Base-by-base conservation (phyloP, 1,139 yeast species). In the Hyphopichia khmerensis region DNA sequence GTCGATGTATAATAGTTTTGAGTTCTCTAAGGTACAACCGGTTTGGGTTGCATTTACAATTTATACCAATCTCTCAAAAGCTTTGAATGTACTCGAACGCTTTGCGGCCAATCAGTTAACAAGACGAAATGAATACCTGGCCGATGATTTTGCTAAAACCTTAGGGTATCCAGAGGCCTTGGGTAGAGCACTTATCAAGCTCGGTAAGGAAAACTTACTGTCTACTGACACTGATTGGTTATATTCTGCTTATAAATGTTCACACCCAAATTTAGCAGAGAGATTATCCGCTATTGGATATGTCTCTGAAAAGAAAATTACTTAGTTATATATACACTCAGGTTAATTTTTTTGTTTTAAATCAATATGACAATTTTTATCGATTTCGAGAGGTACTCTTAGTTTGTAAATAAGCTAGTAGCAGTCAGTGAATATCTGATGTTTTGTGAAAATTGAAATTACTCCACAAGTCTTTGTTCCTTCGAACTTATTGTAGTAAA, bases 171-270 rank as follows among this genome's bases (percentile, higher is more conserved):
- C 16, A 9, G 18, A 33, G 8, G 39, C 19, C 3, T 16, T 47
- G 24, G 35, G 35, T 17, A 17, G 33, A 2, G 42, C 47, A 9
- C 30, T 47, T 4, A 38, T 45, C 27, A 44, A 35, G 10, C 31
- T 47, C 16, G 43, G 43, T 13, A 19, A 18, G 17, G 38, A 34
- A 2, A 44, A 46, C 27, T 44, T 48, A 39, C 16, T 33, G 18
- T 41, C 44, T 5, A 36, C 41, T 2, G 36, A 34, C 21, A 29
- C 38, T n/a, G 47, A 48, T 33, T 44, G 49, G 48, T 35, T 48
- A 13, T 48, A 48, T 26, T 36, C 43, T n/a, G 19, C 40, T 11
- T 48, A 42, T 40, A 18, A 31, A 31, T 10, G n/a, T 17, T 29
- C 23, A 14, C 50, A 47, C 27, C 50, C 50, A 11, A 36, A 18